Conservation (phyloP, 2,329 filamentous ascomycete species). For the Diplodia intermedia region DNA sequence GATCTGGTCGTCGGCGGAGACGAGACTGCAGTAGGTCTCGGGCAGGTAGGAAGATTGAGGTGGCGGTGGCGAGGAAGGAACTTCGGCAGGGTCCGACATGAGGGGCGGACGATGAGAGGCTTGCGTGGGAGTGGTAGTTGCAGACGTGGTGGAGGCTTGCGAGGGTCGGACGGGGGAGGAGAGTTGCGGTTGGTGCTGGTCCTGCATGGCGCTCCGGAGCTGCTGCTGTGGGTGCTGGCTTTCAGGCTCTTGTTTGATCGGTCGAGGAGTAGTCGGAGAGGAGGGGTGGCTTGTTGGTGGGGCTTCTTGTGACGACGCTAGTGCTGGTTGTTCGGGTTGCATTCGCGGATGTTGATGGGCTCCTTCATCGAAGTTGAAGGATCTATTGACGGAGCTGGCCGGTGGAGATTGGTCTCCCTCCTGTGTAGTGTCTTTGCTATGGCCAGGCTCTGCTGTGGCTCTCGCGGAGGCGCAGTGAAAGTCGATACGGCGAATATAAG, state of each 20-base stretch:
- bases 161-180: neutral
- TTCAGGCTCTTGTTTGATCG: conserved; percentile 17
- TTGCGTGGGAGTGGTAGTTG: conserved; percentile 16
- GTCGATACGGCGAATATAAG: conserved; percentile 27
- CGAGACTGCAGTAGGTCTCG: neutral
- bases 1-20: neutral
- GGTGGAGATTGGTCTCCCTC: neutral
- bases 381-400: neutral
- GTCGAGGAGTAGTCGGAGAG: neutral
- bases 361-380: conserved; percentile 23
- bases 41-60: neutral
- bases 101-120: neutral
- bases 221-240: neutral
- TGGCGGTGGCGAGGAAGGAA: neutral
- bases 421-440: neutral
- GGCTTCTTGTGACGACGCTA: neutral
- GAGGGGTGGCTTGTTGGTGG: neutral
- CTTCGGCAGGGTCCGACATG: neutral
- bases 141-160: conserved; percentile 1
- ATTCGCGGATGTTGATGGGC: neutral
- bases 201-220: neutral
- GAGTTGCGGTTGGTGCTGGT: neutral
- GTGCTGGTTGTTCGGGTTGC: neutral
- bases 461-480: neutral
- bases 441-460: neutral